Evolutionary conservation across 345 rosid species (phyloP).

Genomic region (Pelargonium nanum): DNA sequence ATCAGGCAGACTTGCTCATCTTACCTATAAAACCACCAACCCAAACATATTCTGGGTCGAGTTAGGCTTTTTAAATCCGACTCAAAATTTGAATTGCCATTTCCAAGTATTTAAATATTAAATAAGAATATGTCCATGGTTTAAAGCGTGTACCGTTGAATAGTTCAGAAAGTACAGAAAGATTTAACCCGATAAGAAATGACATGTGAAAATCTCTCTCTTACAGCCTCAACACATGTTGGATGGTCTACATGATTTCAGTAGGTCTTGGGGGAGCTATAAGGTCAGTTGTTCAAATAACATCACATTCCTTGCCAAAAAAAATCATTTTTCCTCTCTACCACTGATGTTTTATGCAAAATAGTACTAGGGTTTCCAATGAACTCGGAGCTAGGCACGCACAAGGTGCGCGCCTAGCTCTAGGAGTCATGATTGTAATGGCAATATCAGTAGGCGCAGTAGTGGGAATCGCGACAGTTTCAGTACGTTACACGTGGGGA

Average conservation of each 20-base stretch:
- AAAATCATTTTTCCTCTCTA: background rate
- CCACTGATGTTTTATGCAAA: background rate
- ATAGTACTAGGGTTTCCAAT: slow-evolving; percentile 22
- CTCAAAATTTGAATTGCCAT: too few relatives aligned
- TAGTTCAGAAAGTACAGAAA: too few relatives aligned
- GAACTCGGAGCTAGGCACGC: slow-evolving; percentile 21
- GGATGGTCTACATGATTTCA: slow-evolving; percentile 61
- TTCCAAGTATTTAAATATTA: too few relatives aligned
- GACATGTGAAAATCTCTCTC: background rate
- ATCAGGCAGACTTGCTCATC: too few relatives aligned
- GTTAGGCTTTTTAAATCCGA: too few relatives aligned
- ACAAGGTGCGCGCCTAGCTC: slow-evolving; percentile 6
- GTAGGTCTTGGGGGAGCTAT: slow-evolving; percentile 59
- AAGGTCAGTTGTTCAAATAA: slow-evolving; percentile 23
- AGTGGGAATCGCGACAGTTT: slow-evolving; percentile 5
- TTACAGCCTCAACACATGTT: slow-evolving; percentile 54
- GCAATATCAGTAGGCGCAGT: slow-evolving; percentile 7
- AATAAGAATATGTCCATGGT: too few relatives aligned
- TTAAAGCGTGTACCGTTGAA: too few relatives aligned
- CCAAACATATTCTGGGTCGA: too few relatives aligned
- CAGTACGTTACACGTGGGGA: slow-evolving; percentile 13
- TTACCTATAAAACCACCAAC: too few relatives aligned
- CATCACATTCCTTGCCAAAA: too few relatives aligned
- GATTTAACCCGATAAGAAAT: too few relatives aligned
- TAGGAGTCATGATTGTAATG: slow-evolving; percentile 5